These are phyloP conservation scores for Laburnicola sp. DNA, from an alignment of 2,329 filamentous ascomycete species.

Conservation along the genomic window DNA sequence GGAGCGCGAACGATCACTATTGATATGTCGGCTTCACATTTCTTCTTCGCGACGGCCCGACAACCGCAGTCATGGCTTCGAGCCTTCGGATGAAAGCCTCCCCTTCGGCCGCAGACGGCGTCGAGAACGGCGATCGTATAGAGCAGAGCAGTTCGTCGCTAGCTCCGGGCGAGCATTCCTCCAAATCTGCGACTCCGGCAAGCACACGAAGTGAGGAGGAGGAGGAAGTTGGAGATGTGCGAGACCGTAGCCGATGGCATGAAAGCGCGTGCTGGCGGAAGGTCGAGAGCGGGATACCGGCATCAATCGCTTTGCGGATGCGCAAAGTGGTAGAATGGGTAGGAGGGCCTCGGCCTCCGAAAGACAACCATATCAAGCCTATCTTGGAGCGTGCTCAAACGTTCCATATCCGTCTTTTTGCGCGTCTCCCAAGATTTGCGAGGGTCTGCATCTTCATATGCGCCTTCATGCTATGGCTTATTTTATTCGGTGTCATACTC, in stretches of 20 bases:
- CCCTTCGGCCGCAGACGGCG: not conserved
- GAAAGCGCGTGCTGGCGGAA: conserved; percentile 12
- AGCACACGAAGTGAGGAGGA: conserved; percentile 9
- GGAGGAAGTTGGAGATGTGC: conserved; percentile 8
- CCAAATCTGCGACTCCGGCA: conserved; percentile 11
- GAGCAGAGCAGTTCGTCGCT: not conserved
- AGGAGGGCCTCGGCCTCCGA: conserved; percentile 50
- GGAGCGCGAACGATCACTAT: not conserved
- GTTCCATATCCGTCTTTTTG: conserved; percentile 63
- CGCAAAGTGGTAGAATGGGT: conserved; percentile 47
- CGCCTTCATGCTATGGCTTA: conserved; percentile 67
- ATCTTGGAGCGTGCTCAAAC: conserved; percentile 69
- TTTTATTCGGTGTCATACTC: conserved; percentile 69
- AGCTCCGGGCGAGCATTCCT: conserved; percentile 1
- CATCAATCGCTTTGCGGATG: conserved; percentile 19
- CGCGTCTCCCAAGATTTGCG: conserved; percentile 58
- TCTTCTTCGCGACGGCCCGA: not conserved
- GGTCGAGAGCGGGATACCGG: conserved; percentile 19
- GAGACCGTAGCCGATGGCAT: conserved; percentile 4
- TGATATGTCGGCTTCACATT: not conserved
- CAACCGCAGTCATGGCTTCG: not conserved
- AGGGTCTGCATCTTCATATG: conserved; percentile 60
- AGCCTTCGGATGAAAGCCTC: not conserved
- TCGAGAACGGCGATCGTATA: conserved; percentile 10
- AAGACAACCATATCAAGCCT: conserved; percentile 49